These are phyloP conservation scores for Mrakiaceae sp. DNA, from an alignment of 1,284 basidiomycete species.

Conservation along the genomic window DNA sequence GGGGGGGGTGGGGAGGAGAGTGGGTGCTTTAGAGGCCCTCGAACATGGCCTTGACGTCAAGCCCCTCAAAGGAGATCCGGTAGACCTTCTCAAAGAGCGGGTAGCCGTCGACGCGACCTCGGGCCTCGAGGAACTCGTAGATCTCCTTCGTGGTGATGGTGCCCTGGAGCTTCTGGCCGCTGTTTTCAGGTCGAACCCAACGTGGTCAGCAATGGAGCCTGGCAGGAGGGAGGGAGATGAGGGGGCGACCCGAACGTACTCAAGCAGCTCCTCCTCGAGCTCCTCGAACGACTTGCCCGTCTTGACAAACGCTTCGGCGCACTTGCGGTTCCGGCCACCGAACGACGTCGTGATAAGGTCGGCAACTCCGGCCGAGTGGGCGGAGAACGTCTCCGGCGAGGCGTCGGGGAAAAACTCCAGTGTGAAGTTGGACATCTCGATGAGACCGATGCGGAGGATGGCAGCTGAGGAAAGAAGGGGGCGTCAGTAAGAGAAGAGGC, in stretches of 20 bases:
- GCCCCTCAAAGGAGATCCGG: conserved; percentile 36
- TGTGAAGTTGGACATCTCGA: conserved; percentile 41
- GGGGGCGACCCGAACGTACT: background rate
- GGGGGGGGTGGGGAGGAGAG: background rate
- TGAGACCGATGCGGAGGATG: conserved; percentile 45
- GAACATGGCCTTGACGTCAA: conserved; percentile 23
- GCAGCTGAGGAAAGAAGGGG: conserved; percentile 29
- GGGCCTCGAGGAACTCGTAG: conserved; percentile 41
- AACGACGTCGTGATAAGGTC: conserved; percentile 47
- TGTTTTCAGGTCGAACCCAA: conserved; percentile 29
- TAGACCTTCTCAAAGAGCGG: conserved; percentile 46
- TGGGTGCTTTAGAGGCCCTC: conserved; percentile 7
- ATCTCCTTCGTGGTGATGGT: conserved; percentile 42
- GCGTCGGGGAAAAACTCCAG: conserved; percentile 47
- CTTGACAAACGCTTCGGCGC: conserved; percentile 40
- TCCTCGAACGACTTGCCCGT: conserved; percentile 42
- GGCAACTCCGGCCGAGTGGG: conserved; percentile 45
- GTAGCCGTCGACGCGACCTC: conserved; percentile 38
- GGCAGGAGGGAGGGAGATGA: background rate
- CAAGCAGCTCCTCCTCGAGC: conserved; percentile 41
- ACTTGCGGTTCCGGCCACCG: conserved; percentile 45
- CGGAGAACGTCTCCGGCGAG: conserved; percentile 42
- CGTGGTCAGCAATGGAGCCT: background rate
- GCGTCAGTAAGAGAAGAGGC: background rate
- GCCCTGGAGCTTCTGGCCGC: conserved; percentile 47